Conservation (phyloP, 2,329 filamentous ascomycete species). For the Tolypocladium album region DNA sequence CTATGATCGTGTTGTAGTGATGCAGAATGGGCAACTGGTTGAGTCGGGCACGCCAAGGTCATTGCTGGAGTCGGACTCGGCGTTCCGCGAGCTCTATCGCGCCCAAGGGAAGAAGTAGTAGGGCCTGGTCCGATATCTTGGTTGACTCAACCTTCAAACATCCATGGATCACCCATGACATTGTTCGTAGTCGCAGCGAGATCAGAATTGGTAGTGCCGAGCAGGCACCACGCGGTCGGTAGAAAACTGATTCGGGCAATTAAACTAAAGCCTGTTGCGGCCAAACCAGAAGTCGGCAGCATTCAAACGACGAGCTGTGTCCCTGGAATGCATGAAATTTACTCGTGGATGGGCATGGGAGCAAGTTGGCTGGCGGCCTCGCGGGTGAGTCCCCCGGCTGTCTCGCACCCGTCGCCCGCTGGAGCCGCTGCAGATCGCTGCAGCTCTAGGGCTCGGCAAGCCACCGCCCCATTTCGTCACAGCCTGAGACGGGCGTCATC, state of each 20-base stretch:
- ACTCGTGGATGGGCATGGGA: not conserved
- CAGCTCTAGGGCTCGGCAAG: not conserved
- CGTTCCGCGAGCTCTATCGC: not conserved
- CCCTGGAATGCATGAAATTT: not conserved
- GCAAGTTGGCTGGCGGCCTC: no score
- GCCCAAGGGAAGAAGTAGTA: not conserved
- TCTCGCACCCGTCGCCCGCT: not conserved
- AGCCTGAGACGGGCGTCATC: not conserved
- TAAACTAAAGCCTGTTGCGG: no score
- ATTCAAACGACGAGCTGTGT: no score
- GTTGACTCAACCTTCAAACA: no score
- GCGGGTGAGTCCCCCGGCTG: no score
- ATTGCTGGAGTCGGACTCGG: not conserved
- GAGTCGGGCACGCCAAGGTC: conserved; percentile 3
- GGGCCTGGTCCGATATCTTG: not conserved
- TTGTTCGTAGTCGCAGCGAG: no score
- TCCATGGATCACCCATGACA: no score
- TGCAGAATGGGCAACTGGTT: conserved; percentile 35
- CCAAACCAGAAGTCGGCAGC: no score
- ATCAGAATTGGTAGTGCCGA: no score
- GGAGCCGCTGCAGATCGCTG: not conserved
- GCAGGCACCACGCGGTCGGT: no score
- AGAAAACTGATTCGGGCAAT: no score
- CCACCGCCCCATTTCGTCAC: not conserved
- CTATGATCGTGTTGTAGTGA: conserved; percentile 33